These are phyloP conservation scores for Dillenia suffruticosa DNA, from an alignment of 164 flowering plant genomes.

Conservation along the genomic window DNA sequence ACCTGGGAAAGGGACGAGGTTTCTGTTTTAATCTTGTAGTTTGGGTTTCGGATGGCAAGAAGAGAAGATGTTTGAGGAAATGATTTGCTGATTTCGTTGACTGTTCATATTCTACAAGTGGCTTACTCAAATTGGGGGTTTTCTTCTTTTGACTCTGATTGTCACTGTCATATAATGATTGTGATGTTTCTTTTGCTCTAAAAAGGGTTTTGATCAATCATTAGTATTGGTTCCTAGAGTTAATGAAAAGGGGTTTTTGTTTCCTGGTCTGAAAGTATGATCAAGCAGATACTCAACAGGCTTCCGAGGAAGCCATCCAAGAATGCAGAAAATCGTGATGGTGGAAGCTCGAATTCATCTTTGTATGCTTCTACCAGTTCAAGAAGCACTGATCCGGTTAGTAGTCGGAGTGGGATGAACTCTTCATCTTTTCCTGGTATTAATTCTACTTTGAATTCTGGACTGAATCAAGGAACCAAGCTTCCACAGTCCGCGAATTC, in stretches of 20 bases:
- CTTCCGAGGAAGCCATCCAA: slow-evolving; percentile 59
- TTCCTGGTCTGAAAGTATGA: slow-evolving; percentile 24
- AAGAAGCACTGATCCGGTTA: slow-evolving; percentile 28
- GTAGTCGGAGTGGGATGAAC: slow-evolving; percentile 21
- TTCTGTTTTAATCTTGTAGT: slow-evolving; percentile 8
- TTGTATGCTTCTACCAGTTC: slow-evolving; percentile 24
- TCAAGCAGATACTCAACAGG: slow-evolving; percentile 55
- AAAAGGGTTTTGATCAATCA: slow-evolving; percentile 2
- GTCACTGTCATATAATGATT: too few species aligned
- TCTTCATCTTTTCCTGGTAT: slow-evolving; percentile 14
- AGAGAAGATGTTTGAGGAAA: too few species aligned
- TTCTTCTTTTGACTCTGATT: too few species aligned
- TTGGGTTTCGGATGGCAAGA: too few species aligned
- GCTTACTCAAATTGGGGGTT: too few species aligned
- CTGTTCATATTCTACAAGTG: too few species aligned
- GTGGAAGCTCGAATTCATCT: slow-evolving; percentile 13
- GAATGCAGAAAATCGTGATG: slow-evolving; percentile 33
- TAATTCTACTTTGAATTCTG: slow-evolving; percentile 17
- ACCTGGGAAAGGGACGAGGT: slow-evolving; percentile 1
- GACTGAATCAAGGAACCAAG: slow-evolving; percentile 18
- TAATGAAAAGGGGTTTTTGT: slow-evolving; percentile 6
- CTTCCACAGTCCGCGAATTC: background rate
- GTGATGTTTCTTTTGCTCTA: slow-evolving; percentile 12
- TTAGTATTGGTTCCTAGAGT: background rate
- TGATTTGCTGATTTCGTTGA: too few species aligned